phyloP scores from a whole-genome alignment of 2,329 filamentous ascomycete species.

The Pseudocercospora fuligena region DNA sequence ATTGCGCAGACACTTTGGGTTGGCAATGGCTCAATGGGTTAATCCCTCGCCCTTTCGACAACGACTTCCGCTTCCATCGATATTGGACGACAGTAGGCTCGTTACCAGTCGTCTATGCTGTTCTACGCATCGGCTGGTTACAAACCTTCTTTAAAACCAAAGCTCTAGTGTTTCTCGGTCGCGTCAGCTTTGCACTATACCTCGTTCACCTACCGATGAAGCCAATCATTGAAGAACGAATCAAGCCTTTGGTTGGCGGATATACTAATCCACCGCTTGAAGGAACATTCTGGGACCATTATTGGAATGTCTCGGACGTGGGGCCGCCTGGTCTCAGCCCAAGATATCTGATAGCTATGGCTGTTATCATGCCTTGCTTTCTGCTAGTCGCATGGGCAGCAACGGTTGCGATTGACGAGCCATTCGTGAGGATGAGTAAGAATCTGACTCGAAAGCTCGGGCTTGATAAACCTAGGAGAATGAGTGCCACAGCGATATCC shows the following conservation, averaged over 20 bases:
- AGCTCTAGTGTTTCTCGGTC: conserved; percentile 1
- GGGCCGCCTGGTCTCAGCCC: conserved; percentile 7
- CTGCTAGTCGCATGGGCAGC: conserved; percentile 63
- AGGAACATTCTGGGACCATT: conserved; percentile 4
- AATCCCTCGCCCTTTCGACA: neutral
- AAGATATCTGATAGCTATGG: conserved; percentile 40
- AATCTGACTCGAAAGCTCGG: conserved; percentile 52
- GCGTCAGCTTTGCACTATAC: conserved; percentile 10
- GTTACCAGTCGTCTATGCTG: neutral
- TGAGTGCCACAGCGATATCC: neutral
- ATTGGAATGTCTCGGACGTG: neutral
- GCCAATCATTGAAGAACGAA: neutral
- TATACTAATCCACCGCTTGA: neutral
- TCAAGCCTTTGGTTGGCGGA: conserved; percentile 37
- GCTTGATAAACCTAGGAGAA: conserved; percentile 7
- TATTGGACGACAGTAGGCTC: conserved; percentile 8
- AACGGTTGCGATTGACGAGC: conserved; percentile 60
- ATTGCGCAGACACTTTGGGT: conserved; percentile 55
- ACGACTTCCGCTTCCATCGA: conserved; percentile 17
- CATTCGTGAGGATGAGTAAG: conserved; percentile 61
- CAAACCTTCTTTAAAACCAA: conserved; percentile 4
- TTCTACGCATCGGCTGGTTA: conserved; percentile 6
- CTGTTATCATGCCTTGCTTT: conserved; percentile 59
- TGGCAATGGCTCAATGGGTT: conserved; percentile 52
- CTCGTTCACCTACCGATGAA: neutral